Evolutionary conservation across 169 alveolate species (phyloP).

Genomic region (Eimeria tenella): DNA sequence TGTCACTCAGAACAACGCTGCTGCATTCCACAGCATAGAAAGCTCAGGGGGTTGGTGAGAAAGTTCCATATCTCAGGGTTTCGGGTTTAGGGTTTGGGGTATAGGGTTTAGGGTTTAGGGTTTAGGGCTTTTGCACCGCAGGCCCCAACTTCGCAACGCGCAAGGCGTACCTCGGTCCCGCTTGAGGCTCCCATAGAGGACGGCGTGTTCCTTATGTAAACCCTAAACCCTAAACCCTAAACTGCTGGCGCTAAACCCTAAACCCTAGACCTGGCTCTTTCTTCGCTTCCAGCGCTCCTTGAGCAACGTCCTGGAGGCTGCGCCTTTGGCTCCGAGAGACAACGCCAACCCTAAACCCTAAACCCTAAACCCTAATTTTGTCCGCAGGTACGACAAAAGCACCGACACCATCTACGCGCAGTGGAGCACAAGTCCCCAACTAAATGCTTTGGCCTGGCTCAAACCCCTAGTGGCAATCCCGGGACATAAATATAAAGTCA

Average conservation of each 20-base stretch:
- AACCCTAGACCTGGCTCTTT: too few species aligned
- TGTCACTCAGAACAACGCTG: too few species aligned
- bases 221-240: conserved; percentile 28
- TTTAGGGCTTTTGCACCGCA: background rate
- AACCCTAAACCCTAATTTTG: conserved; percentile 23
- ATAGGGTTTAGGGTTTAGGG: conserved; percentile 57
- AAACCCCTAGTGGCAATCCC: conserved; percentile 69
- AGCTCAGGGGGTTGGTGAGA: too few species aligned
- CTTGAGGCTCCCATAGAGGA: conserved; percentile 8
- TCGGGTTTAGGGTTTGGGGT: conserved; percentile 5
- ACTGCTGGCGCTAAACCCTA: too few species aligned
- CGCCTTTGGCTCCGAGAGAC: too few species aligned
- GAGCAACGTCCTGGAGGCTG: too few species aligned
- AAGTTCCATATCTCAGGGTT: background rate
- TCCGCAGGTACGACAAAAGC: conserved; percentile 50
- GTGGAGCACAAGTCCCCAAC: conserved; percentile 54
- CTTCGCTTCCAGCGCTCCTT: too few species aligned
- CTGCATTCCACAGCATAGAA: too few species aligned
- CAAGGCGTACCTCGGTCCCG: conserved; percentile 26
- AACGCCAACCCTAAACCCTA: conserved; percentile 33
- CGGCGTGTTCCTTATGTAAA: conserved; percentile 22
- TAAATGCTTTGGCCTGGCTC: conserved; percentile 69
- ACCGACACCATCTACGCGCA: conserved; percentile 25
- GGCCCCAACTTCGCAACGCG: conserved; percentile 43
- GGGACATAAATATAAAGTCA: conserved; percentile 67